phyloP scores from a whole-genome alignment of 2,329 filamentous ascomycete genomes.

The Colletotrichum musicola region DNA sequence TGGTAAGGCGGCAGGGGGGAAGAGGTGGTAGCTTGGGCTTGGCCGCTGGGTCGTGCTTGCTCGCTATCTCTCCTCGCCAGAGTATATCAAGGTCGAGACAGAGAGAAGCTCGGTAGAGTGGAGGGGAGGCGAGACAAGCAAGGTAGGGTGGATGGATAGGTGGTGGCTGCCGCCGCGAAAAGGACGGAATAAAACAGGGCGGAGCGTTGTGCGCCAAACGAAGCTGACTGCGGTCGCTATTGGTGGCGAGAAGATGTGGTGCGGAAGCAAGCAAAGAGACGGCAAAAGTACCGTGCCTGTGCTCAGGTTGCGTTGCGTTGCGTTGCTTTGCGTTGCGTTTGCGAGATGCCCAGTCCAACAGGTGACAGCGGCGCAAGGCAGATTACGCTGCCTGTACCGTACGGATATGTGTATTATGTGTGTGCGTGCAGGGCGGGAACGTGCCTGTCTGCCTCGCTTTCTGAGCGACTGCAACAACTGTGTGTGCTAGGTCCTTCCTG shows the following conservation, averaged over 20 bases:
- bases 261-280: constrained; percentile 1
- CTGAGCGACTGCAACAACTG: not conserved
- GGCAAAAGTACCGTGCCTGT: constrained; percentile 12
- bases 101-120: not conserved
- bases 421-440: constrained; percentile 2
- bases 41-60: constrained; percentile 2
- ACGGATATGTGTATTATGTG: not conserved
- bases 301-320: constrained; percentile 2
- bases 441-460: constrained; percentile 1
- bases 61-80: not conserved
- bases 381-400: not conserved
- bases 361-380: constrained; percentile 11
- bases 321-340: not conserved
- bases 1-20: constrained; percentile 24
- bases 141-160: no score
- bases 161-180: not conserved
- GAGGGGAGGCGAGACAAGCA: not conserved
- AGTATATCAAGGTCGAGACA: no score
- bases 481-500: not conserved
- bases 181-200: constrained; percentile 14
- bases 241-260: constrained; percentile 10
- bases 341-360: not conserved
- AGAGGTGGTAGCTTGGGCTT: constrained; percentile 22
- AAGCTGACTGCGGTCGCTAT: constrained; percentile 30
- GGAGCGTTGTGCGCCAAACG: constrained; percentile 4